Conservation (phyloP, 1,284 basidiomycete genomes). For the Tylopilus sp. region DNA sequence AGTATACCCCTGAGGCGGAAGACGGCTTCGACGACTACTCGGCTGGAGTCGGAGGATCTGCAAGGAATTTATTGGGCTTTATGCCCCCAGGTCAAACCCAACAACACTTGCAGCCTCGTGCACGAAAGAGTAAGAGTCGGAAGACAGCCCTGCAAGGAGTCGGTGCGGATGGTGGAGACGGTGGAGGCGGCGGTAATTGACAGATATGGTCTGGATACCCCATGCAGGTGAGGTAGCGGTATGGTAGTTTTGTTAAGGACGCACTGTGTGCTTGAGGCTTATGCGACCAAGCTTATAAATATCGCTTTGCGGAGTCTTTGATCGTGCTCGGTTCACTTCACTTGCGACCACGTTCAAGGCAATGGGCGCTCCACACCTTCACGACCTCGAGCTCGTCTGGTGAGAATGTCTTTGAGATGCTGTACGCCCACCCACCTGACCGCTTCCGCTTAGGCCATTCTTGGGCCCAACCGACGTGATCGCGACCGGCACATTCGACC, state of each 20-base stretch:
- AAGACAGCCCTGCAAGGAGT: conserved; percentile 45
- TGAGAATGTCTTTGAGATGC: conserved; percentile 24
- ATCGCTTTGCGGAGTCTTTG: neutral
- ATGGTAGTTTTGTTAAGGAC: neutral
- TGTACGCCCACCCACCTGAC: conserved; percentile 6
- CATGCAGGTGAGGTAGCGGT: conserved; percentile 1
- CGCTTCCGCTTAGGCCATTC: conserved; percentile 39
- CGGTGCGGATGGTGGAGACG: conserved; percentile 29
- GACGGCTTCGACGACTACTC: neutral
- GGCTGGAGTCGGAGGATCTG: conserved; percentile 3
- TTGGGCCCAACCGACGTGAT: conserved; percentile 54
- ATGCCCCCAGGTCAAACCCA: conserved; percentile 39
- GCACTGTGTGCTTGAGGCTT: conserved; percentile 17
- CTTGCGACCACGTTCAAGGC: conserved; percentile 22
- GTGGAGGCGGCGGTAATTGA: conserved; percentile 6
- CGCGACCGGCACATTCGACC: conserved; percentile 72
- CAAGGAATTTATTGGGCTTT: conserved; percentile 44
- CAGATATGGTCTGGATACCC: conserved; percentile 4
- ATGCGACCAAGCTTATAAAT: conserved; percentile 21
- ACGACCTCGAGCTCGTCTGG: conserved; percentile 48
- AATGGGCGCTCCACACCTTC: conserved; percentile 38
- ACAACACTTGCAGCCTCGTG: conserved; percentile 36
- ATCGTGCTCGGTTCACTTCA: conserved; percentile 12
- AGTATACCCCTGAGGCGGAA: conserved; percentile 15
- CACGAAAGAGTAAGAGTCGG: conserved; percentile 46